Evolutionary conservation across 176 grass and related monocot species (phyloP).

Genomic region (Rhipidocladum racemiflorum): DNA sequence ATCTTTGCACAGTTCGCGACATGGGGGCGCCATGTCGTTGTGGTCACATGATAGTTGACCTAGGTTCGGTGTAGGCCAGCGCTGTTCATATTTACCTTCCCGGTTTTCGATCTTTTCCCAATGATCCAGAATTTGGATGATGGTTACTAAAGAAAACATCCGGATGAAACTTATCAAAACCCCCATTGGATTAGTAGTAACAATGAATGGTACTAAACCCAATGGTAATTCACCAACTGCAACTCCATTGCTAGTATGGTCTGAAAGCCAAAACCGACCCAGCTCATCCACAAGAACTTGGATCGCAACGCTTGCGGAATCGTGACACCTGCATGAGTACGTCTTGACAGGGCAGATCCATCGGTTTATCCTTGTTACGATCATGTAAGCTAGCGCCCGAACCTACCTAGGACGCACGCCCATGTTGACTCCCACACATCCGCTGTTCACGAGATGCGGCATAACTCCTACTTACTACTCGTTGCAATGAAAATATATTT

Average conservation of each 20-base stretch:
- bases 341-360: not conserved
- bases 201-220: not conserved
- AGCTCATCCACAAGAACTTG: not conserved
- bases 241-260: not conserved
- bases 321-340: not conserved
- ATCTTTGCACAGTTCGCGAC: not conserved
- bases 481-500: too few relatives aligned
- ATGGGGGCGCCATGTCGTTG: not conserved
- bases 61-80: not conserved
- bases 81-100: not conserved
- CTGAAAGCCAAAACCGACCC: not conserved
- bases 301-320: not conserved
- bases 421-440: not conserved
- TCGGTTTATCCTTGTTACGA: not conserved
- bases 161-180: too few relatives aligned
- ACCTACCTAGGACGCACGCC: not conserved
- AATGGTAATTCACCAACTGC: not conserved
- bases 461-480: too few relatives aligned
- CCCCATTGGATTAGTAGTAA: not conserved
- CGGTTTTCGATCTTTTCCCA: not conserved
- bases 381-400: not conserved
- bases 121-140: too few relatives aligned
- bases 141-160: too few relatives aligned
- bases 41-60: not conserved
- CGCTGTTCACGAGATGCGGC: not conserved